Base-by-base conservation (phyloP, 2,329 filamentous ascomycete species). In the Stemphylium beticola region DNA sequence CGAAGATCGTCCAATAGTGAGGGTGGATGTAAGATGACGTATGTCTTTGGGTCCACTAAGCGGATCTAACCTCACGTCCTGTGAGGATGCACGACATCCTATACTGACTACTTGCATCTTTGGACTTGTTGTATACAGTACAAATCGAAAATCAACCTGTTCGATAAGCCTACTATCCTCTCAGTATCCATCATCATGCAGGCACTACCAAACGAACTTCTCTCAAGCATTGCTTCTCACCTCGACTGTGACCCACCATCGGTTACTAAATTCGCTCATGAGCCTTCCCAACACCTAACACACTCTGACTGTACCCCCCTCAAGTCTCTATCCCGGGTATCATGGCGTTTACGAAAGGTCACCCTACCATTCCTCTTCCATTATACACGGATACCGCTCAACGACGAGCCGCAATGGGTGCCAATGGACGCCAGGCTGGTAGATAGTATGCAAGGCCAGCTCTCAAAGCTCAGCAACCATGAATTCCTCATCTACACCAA, bases 151-250 rank as follows among this genome's bases (percentile, higher is more conserved):
- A 11, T 6, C 4, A 2, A 10, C 12, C 15, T 9, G 2, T 26
- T 7, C n/a, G 24, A 37, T 18, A 47, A 14, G 15, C 8, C 2
- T 15, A 4, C 4, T 10, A 29, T 32, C 24, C n/a, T 7, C 22
- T 24, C 6, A 2, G 22, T 22, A 11, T 15, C 14, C 17, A 29
- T 26, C 17, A 47, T 18, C 32, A 69, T 75, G 60, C 56, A 71
- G 33, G 50, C 58, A 1, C 66, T 77, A 3, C 73, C 74, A 20
- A 72, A 73, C 47, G 74, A 77, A 54, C 59, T 77, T 2, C 53
- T 73, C 1, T 61, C 73, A n/a, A 67, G 74, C 14, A 72, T 77
- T 31, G 64, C 70, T 3, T 60, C 59, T 1, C 62, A 74, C 22
- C 66, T 76, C 11, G 67, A 71, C n/a, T 31, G 38, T 4, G 51